A percentile compares a stretch with the other conserved stretches of the same genome.
Conservation (phyloP, 192 early-diverging fungal species). For the Backusella sp. region DNA sequence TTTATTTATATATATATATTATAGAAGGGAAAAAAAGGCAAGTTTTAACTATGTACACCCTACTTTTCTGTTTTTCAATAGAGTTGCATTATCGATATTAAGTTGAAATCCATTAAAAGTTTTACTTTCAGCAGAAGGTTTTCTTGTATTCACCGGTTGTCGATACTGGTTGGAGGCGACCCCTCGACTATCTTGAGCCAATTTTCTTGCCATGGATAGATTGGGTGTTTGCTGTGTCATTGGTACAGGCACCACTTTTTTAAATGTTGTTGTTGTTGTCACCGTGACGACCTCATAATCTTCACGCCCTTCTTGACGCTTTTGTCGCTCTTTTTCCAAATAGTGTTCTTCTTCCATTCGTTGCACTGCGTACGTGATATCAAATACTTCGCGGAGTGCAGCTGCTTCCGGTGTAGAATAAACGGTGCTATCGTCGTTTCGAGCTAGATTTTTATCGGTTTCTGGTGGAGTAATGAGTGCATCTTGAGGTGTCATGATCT, state of each 20-base stretch:
- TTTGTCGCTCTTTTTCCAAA: not conserved
- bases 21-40: no score
- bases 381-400: slow-evolving; percentile 67
- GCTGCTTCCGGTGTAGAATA: slow-evolving; percentile 46
- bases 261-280: not conserved
- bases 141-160: not conserved
- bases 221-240: not conserved
- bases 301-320: not conserved
- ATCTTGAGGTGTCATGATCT: not conserved
- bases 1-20: no score
- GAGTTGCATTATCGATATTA: slow-evolving; percentile 8
- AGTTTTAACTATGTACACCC: not conserved
- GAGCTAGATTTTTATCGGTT: not conserved
- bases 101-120: slow-evolving; percentile 3
- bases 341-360: slow-evolving; percentile 65
- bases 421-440: not conserved
- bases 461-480: not conserved
- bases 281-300: not conserved
- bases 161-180: not conserved
- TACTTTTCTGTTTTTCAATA: slow-evolving; percentile 13
- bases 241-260: not conserved
- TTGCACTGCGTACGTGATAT: slow-evolving; percentile 73
- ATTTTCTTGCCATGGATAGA: not conserved
- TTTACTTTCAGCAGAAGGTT: not conserved
- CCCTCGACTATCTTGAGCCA: slow-evolving; percentile 3